Percentiles rank a stretch among this genome's conserved stretches.
phyloP scores from a whole-genome alignment of 495 filamentous ascomycete genomes.

The Alectoria sarmentosa region DNA sequence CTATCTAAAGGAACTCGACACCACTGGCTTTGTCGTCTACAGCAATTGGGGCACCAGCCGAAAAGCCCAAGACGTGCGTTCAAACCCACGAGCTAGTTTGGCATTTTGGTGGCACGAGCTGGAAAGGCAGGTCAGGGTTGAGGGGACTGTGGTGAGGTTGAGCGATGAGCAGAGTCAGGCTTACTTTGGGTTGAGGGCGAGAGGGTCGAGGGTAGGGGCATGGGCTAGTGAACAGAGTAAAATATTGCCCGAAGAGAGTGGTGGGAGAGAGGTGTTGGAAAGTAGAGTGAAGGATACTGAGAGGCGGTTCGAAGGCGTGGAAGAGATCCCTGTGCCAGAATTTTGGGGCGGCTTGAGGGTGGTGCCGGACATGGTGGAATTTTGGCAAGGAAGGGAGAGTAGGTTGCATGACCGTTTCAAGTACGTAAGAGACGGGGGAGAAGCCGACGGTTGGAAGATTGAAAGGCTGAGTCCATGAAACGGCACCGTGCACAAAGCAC shows the following conservation, averaged over 20 bases:
- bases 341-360: constrained; percentile 94
- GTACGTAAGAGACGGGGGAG: constrained; percentile 55
- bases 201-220: constrained; percentile 78
- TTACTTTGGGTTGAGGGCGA: constrained; percentile 73
- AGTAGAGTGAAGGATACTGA: constrained; percentile 21
- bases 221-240: constrained; percentile 95
- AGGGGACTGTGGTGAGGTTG: constrained; percentile 52
- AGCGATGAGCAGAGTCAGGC: constrained; percentile 75
- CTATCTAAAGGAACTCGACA: constrained; percentile 75
- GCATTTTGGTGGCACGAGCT: constrained; percentile 84
- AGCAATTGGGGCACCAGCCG: constrained; percentile 76
- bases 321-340: constrained; percentile 79
- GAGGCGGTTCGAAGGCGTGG: constrained; percentile 28
- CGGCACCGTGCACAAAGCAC: not conserved
- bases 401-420: constrained; percentile 88
- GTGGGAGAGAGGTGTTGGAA: constrained; percentile 37
- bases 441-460: constrained; percentile 27
- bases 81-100: constrained; percentile 60
- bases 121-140: constrained; percentile 61
- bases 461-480: constrained; percentile 42
- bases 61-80: constrained; percentile 54
- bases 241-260: constrained; percentile 24
- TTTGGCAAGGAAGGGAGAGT: constrained; percentile 91
- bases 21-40: constrained; percentile 81
- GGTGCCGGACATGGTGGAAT: constrained; percentile 59